A percentile compares a stretch with the other conserved stretches of the same genome.
These are phyloP conservation scores for Hypomyces rosellus DNA, from an alignment of 2,329 filamentous ascomycete genomes.

Conservation along the genomic window DNA sequence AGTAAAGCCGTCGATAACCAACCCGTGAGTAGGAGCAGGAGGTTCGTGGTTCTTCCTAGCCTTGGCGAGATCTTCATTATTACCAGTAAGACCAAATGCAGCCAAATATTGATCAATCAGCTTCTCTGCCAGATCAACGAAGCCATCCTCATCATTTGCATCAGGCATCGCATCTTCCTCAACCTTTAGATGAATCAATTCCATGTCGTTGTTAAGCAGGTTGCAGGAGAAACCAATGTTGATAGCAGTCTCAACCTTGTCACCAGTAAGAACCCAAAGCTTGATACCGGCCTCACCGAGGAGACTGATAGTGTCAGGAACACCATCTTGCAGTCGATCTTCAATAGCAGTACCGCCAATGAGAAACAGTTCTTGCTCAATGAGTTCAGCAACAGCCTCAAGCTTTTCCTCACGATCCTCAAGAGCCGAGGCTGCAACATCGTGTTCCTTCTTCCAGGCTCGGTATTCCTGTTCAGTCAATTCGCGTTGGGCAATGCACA, in stretches of 20 bases:
- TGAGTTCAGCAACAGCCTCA: conserved; percentile 80
- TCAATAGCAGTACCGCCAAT: conserved; percentile 95
- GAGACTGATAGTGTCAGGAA: conserved; percentile 89
- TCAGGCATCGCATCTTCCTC: conserved; percentile 60
- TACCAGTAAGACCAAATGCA: conserved; percentile 73
- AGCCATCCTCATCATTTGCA: conserved; percentile 38
- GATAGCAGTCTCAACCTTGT: conserved; percentile 99
- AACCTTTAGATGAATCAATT: conserved; percentile 83
- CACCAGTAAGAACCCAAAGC: conserved; percentile 94
- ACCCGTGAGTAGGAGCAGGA: conserved; percentile 79
- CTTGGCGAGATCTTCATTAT: conserved; percentile 72
- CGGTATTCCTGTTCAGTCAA: conserved; percentile 78
- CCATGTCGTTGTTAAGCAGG: conserved; percentile 94
- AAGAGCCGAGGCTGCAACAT: conserved; percentile 76
- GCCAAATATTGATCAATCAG: conserved; percentile 69
- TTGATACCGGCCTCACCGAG: conserved; percentile 94
- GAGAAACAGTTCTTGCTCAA: conserved; percentile 83
- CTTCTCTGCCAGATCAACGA: conserved; percentile 54
- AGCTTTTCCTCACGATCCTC: conserved; percentile 87
- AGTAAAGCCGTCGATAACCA: conserved; percentile 92
- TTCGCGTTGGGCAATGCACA: conserved; percentile 84
- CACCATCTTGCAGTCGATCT: conserved; percentile 91
- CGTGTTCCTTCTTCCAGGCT: conserved; percentile 79
- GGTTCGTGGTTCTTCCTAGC: conserved; percentile 81
- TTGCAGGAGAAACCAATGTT: conserved; percentile 99